Conservation (phyloP, 1,284 basidiomycete species). For the Quambalaria eucalypti region DNA sequence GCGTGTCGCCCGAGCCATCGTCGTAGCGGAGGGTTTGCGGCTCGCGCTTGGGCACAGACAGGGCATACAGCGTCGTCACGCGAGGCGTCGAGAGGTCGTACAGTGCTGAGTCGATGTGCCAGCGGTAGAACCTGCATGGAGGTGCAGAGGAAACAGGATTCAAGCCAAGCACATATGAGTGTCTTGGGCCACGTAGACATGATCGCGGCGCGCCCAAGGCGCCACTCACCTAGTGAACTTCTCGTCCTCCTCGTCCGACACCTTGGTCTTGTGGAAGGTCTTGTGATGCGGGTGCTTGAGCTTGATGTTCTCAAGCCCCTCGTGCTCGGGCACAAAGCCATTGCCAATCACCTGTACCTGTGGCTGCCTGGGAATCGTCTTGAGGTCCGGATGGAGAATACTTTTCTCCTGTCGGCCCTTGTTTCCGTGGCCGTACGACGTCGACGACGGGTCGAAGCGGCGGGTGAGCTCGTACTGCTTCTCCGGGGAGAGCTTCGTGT, state of each 20-base stretch:
- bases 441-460: constrained; percentile 19
- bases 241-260: constrained; percentile 71
- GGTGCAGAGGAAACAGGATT: too few species aligned
- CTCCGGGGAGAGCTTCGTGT: constrained; percentile 27
- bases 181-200: too few species aligned
- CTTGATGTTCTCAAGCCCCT: constrained; percentile 14
- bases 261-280: constrained; percentile 76
- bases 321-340: constrained; percentile 13
- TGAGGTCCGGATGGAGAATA: constrained; percentile 47
- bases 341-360: constrained; percentile 48
- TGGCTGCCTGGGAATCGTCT: constrained; percentile 42
- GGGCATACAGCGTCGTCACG: constrained; percentile 77
- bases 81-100: constrained; percentile 69
- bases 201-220: too few species aligned
- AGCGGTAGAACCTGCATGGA: constrained; percentile 59
- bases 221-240: constrained; percentile 61
- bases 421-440: constrained; percentile 32
- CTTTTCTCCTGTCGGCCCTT: constrained; percentile 21
- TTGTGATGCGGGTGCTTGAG: constrained; percentile 71
- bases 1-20: constrained; percentile 74
- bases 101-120: constrained; percentile 82
- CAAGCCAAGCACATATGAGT: too few species aligned
- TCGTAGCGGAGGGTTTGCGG: constrained; percentile 70
- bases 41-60: constrained; percentile 63
- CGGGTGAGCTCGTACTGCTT: constrained; percentile 33